Percentiles rank a stretch among this genome's conserved stretches.
These are phyloP conservation scores for Pyrenophora graminea DNA, from an alignment of 2,329 filamentous ascomycete genomes.

Conservation along the genomic window DNA sequence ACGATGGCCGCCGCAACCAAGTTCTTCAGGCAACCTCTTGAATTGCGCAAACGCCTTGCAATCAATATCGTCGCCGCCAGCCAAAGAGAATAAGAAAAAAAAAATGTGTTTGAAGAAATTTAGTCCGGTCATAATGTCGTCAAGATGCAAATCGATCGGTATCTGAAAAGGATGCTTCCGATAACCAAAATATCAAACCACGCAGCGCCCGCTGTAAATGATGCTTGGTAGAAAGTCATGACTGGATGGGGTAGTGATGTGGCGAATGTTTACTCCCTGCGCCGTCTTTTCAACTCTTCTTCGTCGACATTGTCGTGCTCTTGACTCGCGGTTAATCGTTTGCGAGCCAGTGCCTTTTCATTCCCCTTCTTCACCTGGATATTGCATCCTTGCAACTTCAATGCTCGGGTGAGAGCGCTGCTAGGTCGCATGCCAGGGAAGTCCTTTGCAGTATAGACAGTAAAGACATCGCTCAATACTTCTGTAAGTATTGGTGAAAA, in stretches of 20 bases:
- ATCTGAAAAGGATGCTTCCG: constrained; percentile 40
- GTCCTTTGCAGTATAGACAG: constrained; percentile 81
- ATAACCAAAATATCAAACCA: constrained; percentile 35
- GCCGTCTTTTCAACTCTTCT: constrained; percentile 43
- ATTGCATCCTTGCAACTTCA: constrained; percentile 79
- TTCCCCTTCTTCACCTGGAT: constrained; percentile 88
- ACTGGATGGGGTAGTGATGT: background rate
- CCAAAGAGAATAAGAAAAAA: constrained; percentile 18
- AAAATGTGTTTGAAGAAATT: constrained; percentile 19
- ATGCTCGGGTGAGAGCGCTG: constrained; percentile 70
- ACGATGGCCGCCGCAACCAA: constrained; percentile 17
- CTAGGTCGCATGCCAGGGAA: constrained; percentile 84
- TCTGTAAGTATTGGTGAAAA: constrained; percentile 56
- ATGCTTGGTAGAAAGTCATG: constrained; percentile 17
- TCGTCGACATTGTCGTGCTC: constrained; percentile 49
- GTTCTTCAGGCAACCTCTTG: constrained; percentile 2
- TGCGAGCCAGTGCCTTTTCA: constrained; percentile 60
- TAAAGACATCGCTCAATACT: constrained; percentile 71
- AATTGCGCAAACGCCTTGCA: constrained; percentile 8
- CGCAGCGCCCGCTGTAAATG: constrained; percentile 30
- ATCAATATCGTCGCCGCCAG: constrained; percentile 11
- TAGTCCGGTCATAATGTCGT: constrained; percentile 38
- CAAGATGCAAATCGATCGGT: constrained; percentile 39
- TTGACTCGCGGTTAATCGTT: constrained; percentile 44
- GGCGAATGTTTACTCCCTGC: constrained; percentile 35